These are phyloP conservation scores for Boletus reticulatus DNA, from an alignment of 768 basidiomycete species.

Conservation along the genomic window DNA sequence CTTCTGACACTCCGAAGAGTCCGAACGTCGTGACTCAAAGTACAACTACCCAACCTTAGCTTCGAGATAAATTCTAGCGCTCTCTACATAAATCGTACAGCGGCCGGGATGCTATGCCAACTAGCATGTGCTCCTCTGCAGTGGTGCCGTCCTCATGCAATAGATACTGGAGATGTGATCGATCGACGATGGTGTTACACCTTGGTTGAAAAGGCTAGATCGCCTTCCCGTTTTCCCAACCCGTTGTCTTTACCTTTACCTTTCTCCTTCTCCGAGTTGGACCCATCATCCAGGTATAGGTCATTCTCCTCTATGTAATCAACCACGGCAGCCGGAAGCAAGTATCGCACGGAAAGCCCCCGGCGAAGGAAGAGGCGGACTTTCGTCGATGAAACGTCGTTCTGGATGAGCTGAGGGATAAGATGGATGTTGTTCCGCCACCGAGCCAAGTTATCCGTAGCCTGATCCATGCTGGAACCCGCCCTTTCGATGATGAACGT, in stretches of 20 bases:
- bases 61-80: too few species aligned
- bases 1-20: neutral
- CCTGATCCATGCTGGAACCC: constrained; percentile 88
- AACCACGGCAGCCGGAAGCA: constrained; percentile 87
- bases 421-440: constrained; percentile 87
- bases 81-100: constrained; percentile 1
- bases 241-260: constrained; percentile 35
- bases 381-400: constrained; percentile 96
- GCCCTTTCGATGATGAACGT: constrained; percentile 94
- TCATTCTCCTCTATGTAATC: constrained; percentile 90
- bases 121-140: neutral
- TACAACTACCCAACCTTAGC: too few species aligned
- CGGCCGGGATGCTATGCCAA: neutral
- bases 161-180: neutral
- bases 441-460: constrained; percentile 67
- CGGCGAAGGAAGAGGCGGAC: constrained; percentile 77
- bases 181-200: neutral
- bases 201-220: constrained; percentile 11
- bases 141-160: neutral
- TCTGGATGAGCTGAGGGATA: constrained; percentile 92
- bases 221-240: constrained; percentile 29
- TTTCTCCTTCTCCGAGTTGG: constrained; percentile 31
- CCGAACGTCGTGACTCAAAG: neutral
- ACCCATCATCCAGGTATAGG: constrained; percentile 66
- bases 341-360: constrained; percentile 82